Evolutionary conservation across 176 grass and related monocot species (phyloP).

Genomic region (Eragrostis nindensis): DNA sequence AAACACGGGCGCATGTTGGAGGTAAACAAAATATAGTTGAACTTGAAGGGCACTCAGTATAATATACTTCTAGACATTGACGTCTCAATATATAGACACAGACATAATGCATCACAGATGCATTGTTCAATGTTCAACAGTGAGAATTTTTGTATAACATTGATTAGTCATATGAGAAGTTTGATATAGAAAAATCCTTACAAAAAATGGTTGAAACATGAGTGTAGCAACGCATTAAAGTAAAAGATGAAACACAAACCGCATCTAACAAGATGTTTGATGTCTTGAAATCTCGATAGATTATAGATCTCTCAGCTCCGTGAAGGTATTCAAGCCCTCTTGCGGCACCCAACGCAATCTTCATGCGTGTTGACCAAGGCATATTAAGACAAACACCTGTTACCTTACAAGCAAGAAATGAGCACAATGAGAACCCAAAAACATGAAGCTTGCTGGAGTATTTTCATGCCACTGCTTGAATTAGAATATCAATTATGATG

Average conservation of each 20-base stretch:
- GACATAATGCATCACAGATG: background rate
- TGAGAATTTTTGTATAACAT: constrained; percentile 10
- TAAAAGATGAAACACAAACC: constrained; percentile 55
- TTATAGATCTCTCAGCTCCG: constrained; percentile 83
- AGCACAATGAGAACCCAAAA: constrained; percentile 30
- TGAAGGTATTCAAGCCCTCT: constrained; percentile 95
- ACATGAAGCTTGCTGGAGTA: background rate
- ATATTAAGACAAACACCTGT: constrained; percentile 83
- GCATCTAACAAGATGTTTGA: constrained; percentile 96
- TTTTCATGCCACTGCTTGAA: constrained; percentile 28
- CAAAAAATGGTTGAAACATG: background rate
- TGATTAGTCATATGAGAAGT: background rate
- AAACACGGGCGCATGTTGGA: constrained; percentile 1
- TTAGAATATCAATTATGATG: background rate
- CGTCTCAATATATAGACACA: background rate
- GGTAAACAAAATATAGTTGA: background rate
- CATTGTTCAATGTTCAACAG: background rate
- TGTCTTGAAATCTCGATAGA: constrained; percentile 99
- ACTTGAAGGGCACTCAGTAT: background rate
- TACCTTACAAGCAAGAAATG: constrained; percentile 51
- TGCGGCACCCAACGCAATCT: constrained; percentile 87
- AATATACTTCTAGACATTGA: background rate
- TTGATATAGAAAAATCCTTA: background rate
- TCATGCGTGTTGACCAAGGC: constrained; percentile 94
- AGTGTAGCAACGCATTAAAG: constrained; percentile 1